Conservation (phyloP, 192 early-diverging fungal species). For the Geranomyces variabilis region DNA sequence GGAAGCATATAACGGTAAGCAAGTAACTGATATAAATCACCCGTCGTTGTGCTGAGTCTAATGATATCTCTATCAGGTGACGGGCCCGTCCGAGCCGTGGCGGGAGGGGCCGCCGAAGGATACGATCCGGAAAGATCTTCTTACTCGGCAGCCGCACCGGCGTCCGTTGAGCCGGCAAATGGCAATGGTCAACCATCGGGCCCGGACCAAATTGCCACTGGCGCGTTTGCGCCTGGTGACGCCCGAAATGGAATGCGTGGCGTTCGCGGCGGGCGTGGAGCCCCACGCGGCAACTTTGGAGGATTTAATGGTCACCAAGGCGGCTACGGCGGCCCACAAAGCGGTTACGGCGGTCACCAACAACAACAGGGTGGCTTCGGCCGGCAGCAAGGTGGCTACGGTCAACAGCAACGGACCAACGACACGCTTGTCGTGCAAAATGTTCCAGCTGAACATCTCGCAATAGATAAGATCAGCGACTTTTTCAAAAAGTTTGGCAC, state of each 20-base stretch:
- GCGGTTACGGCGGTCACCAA: not conserved
- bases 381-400: not conserved
- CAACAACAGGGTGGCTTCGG: not conserved
- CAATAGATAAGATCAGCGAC: slow-evolving; percentile 72
- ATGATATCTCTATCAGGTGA: too few species aligned
- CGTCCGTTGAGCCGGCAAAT: not conserved
- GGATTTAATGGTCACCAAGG: slow-evolving; percentile 38
- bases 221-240: not conserved
- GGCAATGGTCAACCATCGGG: too few species aligned
- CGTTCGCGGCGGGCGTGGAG: slow-evolving; percentile 3
- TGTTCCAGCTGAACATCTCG: slow-evolving; percentile 70
- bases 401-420: slow-evolving; percentile 26
- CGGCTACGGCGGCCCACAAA: not conserved
- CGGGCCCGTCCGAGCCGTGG: too few species aligned
- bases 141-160: slow-evolving; percentile 23
- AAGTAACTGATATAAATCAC: too few species aligned
- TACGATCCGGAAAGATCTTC: slow-evolving; percentile 59
- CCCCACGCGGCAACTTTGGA: slow-evolving; percentile 33
- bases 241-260: slow-evolving; percentile 16
- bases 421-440: slow-evolving; percentile 74
- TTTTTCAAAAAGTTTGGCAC: slow-evolving; percentile 81
- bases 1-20: not conserved
- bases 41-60: too few species aligned
- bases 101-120: slow-evolving; percentile 36
- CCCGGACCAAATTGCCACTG: not conserved